A percentile compares a stretch with the other conserved stretches of the same genome.
Evolutionary conservation across 2,329 filamentous ascomycete genomes (phyloP).

Genomic region (Hymenotorrendiella dingleyae): DNA sequence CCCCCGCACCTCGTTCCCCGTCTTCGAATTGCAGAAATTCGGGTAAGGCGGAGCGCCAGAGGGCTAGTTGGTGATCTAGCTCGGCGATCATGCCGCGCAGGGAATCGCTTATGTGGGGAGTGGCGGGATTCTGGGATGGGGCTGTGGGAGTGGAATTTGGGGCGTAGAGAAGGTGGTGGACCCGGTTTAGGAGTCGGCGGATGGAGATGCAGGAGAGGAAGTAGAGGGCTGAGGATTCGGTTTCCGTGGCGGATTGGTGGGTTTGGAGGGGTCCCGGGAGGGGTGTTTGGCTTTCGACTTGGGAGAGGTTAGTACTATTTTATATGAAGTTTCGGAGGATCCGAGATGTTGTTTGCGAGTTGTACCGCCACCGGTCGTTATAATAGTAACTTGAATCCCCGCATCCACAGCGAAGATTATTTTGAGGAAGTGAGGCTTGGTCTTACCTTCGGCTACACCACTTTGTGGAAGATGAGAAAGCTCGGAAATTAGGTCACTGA

Average conservation of each 20-base stretch:
- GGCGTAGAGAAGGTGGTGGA: slow-evolving; percentile 44
- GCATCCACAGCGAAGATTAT: too few relatives aligned
- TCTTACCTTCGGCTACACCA: slow-evolving; percentile 44
- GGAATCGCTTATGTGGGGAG: slow-evolving; percentile 7
- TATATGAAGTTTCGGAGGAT: too few relatives aligned
- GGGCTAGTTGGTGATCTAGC: slow-evolving; percentile 42
- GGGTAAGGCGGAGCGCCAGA: slow-evolving; percentile 43
- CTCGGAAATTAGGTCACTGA: slow-evolving; percentile 47
- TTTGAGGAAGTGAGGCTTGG: too few relatives aligned
- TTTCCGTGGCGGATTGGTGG: slow-evolving; percentile 30
- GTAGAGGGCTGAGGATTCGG: slow-evolving; percentile 44
- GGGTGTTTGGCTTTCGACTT: slow-evolving; percentile 44
- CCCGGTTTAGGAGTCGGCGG: slow-evolving; percentile 36
- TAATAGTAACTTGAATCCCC: too few relatives aligned
- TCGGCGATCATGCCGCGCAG: slow-evolving; percentile 27
- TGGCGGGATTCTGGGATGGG: slow-evolving; percentile 4
- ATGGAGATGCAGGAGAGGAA: slow-evolving; percentile 49
- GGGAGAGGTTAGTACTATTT: too few relatives aligned
- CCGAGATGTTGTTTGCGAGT: too few relatives aligned
- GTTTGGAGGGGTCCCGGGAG: slow-evolving; percentile 43
- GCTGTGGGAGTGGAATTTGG: too few relatives aligned
- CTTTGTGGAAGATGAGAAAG: slow-evolving; percentile 44
- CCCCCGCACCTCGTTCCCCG: slow-evolving; percentile 16
- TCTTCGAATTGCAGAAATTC: slow-evolving; percentile 38
- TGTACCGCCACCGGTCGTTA: too few relatives aligned